Evolutionary conservation across 2,329 filamentous ascomycete species (phyloP).

Genomic region (Sarocladium brachiariae): DNA sequence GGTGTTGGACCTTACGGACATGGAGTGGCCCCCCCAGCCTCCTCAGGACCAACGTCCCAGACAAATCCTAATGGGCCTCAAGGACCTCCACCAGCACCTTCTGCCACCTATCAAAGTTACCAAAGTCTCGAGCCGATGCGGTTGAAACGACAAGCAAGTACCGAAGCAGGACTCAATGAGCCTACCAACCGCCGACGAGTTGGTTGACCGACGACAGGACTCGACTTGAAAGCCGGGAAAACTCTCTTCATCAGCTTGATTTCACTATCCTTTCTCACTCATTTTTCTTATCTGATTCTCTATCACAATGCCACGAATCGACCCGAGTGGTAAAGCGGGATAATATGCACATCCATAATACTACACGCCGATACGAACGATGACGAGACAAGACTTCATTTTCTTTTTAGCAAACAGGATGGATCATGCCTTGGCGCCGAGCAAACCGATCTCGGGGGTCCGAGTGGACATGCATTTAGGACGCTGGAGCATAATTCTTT

Average conservation of each 20-base stretch:
- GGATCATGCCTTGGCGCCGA: not conserved
- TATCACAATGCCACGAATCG: not conserved
- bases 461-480: not conserved
- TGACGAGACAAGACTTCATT: conserved; percentile 4
- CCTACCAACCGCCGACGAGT: conserved; percentile 28
- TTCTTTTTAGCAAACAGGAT: not conserved
- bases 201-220: conserved; percentile 10
- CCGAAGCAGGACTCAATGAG: conserved; percentile 24
- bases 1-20: conserved; percentile 52
- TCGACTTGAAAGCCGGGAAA: not conserved
- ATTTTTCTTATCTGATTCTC: not conserved
- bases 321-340: not conserved
- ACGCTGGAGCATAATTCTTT: not conserved
- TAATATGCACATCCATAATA: not conserved
- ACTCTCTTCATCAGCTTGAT: not conserved
- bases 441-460: not conserved
- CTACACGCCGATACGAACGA: conserved; percentile 3
- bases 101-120: conserved; percentile 26
- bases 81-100: not conserved
- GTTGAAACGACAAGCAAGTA: conserved; percentile 47
- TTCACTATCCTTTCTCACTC: not conserved
- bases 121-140: conserved; percentile 32
- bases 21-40: conserved; percentile 23
- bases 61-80: not conserved
- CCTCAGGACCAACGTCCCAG: not conserved